Evolutionary conservation across 805 yeast genomes (phyloP).

Genomic region (Scheffersomyces lignosus): DNA sequence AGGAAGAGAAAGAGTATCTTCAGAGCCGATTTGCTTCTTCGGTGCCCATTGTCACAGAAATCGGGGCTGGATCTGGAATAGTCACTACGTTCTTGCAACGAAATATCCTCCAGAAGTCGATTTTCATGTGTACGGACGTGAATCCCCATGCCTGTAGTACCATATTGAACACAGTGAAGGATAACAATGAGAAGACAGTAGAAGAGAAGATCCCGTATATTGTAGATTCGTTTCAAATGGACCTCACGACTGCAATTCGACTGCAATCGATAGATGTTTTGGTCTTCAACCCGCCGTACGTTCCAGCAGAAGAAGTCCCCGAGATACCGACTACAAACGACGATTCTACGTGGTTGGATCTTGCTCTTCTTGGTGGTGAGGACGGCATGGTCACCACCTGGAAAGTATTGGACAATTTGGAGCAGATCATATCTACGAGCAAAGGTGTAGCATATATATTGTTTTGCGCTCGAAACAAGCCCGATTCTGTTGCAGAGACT

Average conservation of each 20-base stretch:
- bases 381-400: slow-evolving; percentile 89
- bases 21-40: slow-evolving; percentile 9
- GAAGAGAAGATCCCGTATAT: slow-evolving; percentile 1
- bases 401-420: slow-evolving; percentile 55
- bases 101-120: slow-evolving; percentile 49
- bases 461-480: slow-evolving; percentile 89
- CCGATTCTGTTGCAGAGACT: slow-evolving; percentile 52
- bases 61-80: slow-evolving; percentile 93
- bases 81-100: slow-evolving; percentile 75
- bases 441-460: slow-evolving; percentile 82
- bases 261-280: slow-evolving; percentile 60
- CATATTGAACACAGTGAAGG: slow-evolving; percentile 18
- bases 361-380: slow-evolving; percentile 86
- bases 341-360: slow-evolving; percentile 74
- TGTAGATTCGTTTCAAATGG: slow-evolving; percentile 47
- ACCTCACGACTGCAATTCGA: slow-evolving; percentile 53
- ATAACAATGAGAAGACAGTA: slow-evolving; percentile 13
- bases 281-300: slow-evolving; percentile 95
- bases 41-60: slow-evolving; percentile 66
- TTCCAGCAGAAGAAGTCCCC: slow-evolving; percentile 83
- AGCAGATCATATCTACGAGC: slow-evolving; percentile 48
- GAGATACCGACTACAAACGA: slow-evolving; percentile 44
- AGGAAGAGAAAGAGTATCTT: slow-evolving; percentile 49
- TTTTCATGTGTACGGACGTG: slow-evolving; percentile 72
- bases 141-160: slow-evolving; percentile 74